Conservation (phyloP, 768 basidiomycete species). For the Podaxis mareebaensis region DNA sequence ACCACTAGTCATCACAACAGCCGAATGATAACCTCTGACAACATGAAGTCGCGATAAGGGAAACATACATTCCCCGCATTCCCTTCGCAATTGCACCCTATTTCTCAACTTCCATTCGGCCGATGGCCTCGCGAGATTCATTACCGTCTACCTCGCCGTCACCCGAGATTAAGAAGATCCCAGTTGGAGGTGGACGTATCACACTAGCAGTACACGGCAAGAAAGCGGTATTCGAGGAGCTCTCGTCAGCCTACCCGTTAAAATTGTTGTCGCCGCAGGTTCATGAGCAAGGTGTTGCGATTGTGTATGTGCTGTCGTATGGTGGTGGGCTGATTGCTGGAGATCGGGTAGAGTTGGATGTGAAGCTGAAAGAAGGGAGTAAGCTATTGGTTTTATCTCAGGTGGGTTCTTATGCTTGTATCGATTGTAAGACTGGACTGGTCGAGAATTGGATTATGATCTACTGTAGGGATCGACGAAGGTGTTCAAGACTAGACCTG, state of each 20-base stretch:
- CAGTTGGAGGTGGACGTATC: conserved; percentile 60
- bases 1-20: background rate
- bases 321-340: conserved; percentile 92
- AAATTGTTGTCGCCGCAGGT: conserved; percentile 81
- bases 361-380: conserved; percentile 56
- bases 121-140: conserved; percentile 2
- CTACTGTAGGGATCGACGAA: conserved; percentile 82
- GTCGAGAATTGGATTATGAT: background rate
- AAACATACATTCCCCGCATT: background rate
- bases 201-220: conserved; percentile 51
- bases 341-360: conserved; percentile 66
- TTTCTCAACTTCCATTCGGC: background rate
- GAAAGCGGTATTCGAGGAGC: conserved; percentile 65
- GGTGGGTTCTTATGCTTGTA: conserved; percentile 43
- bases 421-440: background rate
- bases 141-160: background rate
- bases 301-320: conserved; percentile 82
- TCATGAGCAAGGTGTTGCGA: conserved; percentile 48
- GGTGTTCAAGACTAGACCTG: conserved; percentile 81
- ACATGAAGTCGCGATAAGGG: conserved; percentile 3
- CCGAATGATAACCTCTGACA: background rate
- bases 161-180: conserved; percentile 21
- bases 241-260: conserved; percentile 82
- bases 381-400: conserved; percentile 81
- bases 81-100: background rate